These are phyloP conservation scores for Phaeosphaeriaceae sp. DNA, from an alignment of 2,329 filamentous ascomycete genomes.

Conservation along the genomic window DNA sequence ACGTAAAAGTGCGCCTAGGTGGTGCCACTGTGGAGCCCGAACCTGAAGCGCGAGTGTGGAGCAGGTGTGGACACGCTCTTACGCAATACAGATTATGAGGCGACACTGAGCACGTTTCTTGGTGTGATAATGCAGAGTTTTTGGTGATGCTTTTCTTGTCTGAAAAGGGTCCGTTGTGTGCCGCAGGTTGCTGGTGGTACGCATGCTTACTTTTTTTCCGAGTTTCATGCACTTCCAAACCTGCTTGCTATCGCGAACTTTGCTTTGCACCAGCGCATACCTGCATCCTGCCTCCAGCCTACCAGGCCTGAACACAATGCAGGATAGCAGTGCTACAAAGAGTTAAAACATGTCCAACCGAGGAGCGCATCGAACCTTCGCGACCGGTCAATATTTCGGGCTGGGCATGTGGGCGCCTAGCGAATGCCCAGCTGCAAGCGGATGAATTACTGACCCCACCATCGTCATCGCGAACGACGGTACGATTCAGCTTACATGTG, in stretches of 20 bases:
- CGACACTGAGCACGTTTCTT: neutral
- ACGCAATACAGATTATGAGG: neutral
- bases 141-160: neutral
- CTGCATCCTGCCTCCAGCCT: neutral
- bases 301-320: neutral
- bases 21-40: neutral
- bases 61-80: neutral
- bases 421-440: constrained; percentile 23
- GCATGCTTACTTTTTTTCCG: neutral
- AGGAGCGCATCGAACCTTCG: constrained; percentile 15
- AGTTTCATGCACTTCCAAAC: neutral
- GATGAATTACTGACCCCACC: constrained; percentile 17
- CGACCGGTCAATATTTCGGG: constrained; percentile 19
- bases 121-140: neutral
- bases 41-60: neutral
- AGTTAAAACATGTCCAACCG: constrained; percentile 8
- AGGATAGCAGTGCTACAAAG: constrained; percentile 2
- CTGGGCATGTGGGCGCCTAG: constrained; percentile 15
- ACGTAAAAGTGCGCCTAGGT: neutral
- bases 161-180: neutral
- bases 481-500: neutral
- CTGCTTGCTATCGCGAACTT: neutral
- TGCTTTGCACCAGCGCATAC: neutral
- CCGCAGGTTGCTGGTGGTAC: neutral
- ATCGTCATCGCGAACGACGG: constrained; percentile 25